Evolutionary conservation across 345 rosid species (phyloP).

Genomic region (Salix brachista): DNA sequence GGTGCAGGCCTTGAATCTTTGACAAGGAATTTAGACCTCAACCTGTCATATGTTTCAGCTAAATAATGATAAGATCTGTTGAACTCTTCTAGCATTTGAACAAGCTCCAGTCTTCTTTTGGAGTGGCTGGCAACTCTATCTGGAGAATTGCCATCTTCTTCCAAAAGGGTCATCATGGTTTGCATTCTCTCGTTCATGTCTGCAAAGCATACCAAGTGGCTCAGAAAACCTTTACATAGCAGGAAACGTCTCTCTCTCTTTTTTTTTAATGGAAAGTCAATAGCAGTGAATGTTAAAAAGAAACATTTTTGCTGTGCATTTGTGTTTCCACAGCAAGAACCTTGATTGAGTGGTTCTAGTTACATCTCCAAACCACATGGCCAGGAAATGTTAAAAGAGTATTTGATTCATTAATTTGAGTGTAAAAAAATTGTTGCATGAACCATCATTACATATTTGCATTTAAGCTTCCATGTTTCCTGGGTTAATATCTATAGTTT

Average conservation of each 20-base stretch:
- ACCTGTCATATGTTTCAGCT: slow-evolving; percentile 31
- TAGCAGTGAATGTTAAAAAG: neutral
- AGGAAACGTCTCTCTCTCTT: neutral
- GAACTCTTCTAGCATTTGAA: slow-evolving; percentile 35
- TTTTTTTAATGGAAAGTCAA: too few species aligned
- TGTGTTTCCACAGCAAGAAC: too few species aligned
- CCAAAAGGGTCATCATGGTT: slow-evolving; percentile 28
- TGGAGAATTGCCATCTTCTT: slow-evolving; percentile 9
- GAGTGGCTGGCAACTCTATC: neutral
- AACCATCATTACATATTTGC: neutral
- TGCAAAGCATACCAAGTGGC: slow-evolving; percentile 17
- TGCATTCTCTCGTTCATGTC: slow-evolving; percentile 36
- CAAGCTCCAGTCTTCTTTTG: slow-evolving; percentile 18
- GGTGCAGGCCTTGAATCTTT: slow-evolving; percentile 12
- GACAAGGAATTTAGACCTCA: slow-evolving; percentile 23
- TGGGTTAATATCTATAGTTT: neutral
- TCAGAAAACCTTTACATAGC: neutral
- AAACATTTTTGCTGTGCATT: neutral
- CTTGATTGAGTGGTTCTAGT: neutral
- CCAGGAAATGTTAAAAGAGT: neutral
- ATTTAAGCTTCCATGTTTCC: neutral
- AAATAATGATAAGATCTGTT: slow-evolving; percentile 28
- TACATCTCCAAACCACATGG: neutral
- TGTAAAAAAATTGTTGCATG: neutral
- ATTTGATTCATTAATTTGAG: neutral